Evolutionary conservation across 192 early-diverging fungal species (phyloP), one percentile per base, ranked within the genome.

Genomic region (Piromyces sp.): DNA sequence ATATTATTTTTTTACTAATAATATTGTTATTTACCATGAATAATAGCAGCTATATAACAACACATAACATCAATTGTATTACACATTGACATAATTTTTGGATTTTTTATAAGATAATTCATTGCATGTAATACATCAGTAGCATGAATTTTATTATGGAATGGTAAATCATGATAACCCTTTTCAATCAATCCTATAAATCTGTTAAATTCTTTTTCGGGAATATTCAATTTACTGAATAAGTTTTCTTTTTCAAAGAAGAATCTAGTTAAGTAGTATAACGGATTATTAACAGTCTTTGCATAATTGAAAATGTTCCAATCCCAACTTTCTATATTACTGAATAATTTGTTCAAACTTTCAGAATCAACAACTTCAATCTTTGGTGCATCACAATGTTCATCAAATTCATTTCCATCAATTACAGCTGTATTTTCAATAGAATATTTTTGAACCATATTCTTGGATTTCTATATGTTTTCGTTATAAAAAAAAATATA

Each of bases 101-200:
- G 51, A 40, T 79, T 42, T 31, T 79, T 79, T 79, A 81, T 1
- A 81, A 81, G 51, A 29, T 79, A 81, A 79, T 79, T 42, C 81
- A 81, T 79, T 6, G 29, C 81, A 40, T 81, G 81, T n/a, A 81
- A n/a, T 11, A 81, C 81, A 40, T 81, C 81, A 79, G 81, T 81
- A 16, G 81, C 81, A 37, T 81, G 81, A 29, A 81, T 13, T 79
- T 42, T 79, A 37, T 81, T 81, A 37, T 81, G 81, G 29, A 79
- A 81, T 19, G 81, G 81, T 29, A 79, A 79, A 30, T 81, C 51
- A 30, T 81, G 81, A 40, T 81, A 81, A 15, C 81, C 81, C 13
- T 81, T 42, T 79, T 81, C 81, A 30, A 81, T 81, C 19, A 81
- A 42, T 79, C 51, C 80, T 26, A 81, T 40, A 37, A 81, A 81